A percentile compares a stretch with the other conserved stretches of the same genome.
These are phyloP conservation scores for Abrus pulchellus DNA, from an alignment of 306 rosid species.

Conservation along the genomic window DNA sequence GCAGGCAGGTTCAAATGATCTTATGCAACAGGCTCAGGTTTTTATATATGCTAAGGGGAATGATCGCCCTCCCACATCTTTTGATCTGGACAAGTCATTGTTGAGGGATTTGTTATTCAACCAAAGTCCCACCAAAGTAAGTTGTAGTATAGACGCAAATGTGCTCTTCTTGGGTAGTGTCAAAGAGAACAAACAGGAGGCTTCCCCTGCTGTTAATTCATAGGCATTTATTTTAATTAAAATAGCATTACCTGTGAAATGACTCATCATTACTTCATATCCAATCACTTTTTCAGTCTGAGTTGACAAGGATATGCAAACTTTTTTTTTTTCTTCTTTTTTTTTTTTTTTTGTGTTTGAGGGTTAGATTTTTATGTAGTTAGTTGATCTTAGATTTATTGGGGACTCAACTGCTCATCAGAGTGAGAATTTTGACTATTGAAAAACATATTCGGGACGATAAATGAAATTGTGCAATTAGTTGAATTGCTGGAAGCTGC, in stretches of 20 bases:
- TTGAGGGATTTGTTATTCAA: conserved; percentile 88
- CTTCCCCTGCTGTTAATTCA: conserved; percentile 1
- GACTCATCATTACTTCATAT: background rate
- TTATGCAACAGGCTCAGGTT: conserved; percentile 87
- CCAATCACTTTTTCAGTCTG: background rate
- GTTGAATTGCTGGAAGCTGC: conserved; percentile 14
- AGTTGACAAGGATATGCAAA: conserved; percentile 3
- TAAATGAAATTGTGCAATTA: conserved; percentile 17
- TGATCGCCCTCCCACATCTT: conserved; percentile 84
- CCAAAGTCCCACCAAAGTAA: conserved; percentile 90
- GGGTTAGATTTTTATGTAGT: background rate
- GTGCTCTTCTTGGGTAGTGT: conserved; percentile 9
- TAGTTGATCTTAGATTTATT: background rate
- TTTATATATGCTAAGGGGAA: conserved; percentile 89
- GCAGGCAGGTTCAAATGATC: conserved; percentile 86
- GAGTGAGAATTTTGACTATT: background rate
- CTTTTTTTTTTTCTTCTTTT: background rate
- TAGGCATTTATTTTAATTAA: background rate
- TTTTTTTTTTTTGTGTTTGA: conserved; percentile 15
- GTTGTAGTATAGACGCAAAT: conserved; percentile 1
- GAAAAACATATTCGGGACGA: background rate
- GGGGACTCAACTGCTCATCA: background rate
- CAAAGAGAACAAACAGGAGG: background rate
- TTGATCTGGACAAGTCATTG: conserved; percentile 77
- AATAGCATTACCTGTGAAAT: background rate